These are phyloP conservation scores for Phytophthora sansomeana DNA, from an alignment of 352 stramenopile genomes.

Conservation along the genomic window DNA sequence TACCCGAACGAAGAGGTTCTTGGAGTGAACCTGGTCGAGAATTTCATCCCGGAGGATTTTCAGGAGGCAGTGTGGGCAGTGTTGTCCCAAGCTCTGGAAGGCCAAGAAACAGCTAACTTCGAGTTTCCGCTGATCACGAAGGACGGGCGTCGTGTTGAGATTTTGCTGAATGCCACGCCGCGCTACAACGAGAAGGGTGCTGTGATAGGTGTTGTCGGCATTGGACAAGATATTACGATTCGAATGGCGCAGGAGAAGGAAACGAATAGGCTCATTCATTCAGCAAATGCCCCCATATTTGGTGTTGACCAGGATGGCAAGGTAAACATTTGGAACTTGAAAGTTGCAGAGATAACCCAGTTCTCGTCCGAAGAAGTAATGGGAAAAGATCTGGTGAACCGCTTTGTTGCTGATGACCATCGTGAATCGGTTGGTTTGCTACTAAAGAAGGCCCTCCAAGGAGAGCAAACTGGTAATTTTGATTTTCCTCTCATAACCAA, in stretches of 20 bases:
- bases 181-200: slow-evolving; percentile 52
- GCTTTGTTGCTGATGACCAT: slow-evolving; percentile 47
- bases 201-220: slow-evolving; percentile 57
- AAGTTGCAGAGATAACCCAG: slow-evolving; percentile 74
- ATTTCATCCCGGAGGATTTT: slow-evolving; percentile 73
- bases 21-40: slow-evolving; percentile 64
- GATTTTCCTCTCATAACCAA: slow-evolving; percentile 57
- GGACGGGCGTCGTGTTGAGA: slow-evolving; percentile 39
- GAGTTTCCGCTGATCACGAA: slow-evolving; percentile 60
- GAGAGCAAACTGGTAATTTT: slow-evolving; percentile 61
- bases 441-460: slow-evolving; percentile 51
- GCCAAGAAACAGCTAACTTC: slow-evolving; percentile 57
- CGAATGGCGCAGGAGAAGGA: slow-evolving; percentile 72
- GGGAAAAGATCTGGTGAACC: slow-evolving; percentile 68
- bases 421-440: slow-evolving; percentile 20
- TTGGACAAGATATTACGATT: slow-evolving; percentile 63
- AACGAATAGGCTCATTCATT: slow-evolving; percentile 68
- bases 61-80: slow-evolving; percentile 52
- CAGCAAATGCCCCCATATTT: slow-evolving; percentile 71
- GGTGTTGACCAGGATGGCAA: slow-evolving; percentile 62
- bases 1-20: slow-evolving; percentile 70
- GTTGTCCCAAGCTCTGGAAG: slow-evolving; percentile 53
- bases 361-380: slow-evolving; percentile 82
- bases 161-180: slow-evolving; percentile 56
- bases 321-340: slow-evolving; percentile 81